Conservation (phyloP, 129 eudicot genomes). For the Lactuca sativa region DNA sequence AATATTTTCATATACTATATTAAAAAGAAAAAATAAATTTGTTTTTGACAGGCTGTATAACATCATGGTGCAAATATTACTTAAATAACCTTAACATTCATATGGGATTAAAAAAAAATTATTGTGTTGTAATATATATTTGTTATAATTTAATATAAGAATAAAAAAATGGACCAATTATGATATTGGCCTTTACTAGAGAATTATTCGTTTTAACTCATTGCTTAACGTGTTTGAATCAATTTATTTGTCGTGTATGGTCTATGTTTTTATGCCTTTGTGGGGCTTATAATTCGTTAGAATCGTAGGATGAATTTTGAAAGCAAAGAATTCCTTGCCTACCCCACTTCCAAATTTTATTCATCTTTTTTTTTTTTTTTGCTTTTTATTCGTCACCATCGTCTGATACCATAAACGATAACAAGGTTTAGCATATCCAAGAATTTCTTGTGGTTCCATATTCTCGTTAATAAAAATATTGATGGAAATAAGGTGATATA, state of each 20-base stretch:
- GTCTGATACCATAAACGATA: background rate
- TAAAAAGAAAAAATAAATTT: no score
- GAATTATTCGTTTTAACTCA: background rate
- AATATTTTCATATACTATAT: no score
- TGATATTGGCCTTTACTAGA: background rate
- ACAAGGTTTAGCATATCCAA: background rate
- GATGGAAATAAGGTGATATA: background rate
- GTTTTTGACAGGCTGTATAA: slow-evolving; percentile 22
- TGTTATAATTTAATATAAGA: background rate
- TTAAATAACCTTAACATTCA: slow-evolving; percentile 16
- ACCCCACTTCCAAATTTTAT: background rate
- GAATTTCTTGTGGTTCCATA: background rate
- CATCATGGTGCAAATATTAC: slow-evolving; percentile 4
- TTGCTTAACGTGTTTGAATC: background rate
- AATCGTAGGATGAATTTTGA: background rate
- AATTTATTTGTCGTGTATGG: background rate
- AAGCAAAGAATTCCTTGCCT: background rate
- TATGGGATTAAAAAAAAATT: no score
- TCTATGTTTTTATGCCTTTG: background rate
- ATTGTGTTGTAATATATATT: no score
- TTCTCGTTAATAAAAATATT: background rate
- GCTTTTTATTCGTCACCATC: background rate
- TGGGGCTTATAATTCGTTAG: background rate
- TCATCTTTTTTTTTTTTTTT: no score
- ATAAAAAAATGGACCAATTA: background rate